A percentile compares a stretch with the other conserved stretches of the same genome.
phyloP scores from a whole-genome alignment of 2,329 filamentous ascomycete species.

The Phymatotrichopsis omnivora region DNA sequence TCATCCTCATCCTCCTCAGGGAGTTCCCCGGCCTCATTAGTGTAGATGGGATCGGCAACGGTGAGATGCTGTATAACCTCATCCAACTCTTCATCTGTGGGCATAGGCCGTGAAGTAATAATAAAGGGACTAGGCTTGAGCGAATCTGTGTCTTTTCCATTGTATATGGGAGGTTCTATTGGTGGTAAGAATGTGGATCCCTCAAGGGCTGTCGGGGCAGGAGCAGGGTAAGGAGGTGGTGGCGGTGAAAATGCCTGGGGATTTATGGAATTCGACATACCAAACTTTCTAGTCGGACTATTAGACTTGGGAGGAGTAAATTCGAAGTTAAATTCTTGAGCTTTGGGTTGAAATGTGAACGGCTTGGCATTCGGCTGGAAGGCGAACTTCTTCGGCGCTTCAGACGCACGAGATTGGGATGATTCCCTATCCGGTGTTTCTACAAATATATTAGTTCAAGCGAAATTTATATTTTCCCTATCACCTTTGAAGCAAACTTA shows the following conservation, averaged over 20 bases:
- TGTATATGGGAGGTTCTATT: constrained; percentile 6
- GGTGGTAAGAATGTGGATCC: constrained; percentile 14
- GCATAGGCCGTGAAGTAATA: constrained; percentile 24
- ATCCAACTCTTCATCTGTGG: constrained; percentile 30
- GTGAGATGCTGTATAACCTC: constrained; percentile 27
- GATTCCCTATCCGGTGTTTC: constrained; percentile 8
- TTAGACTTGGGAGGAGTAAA: constrained; percentile 20
- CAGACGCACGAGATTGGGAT: constrained; percentile 7
- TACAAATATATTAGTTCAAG: constrained; percentile 11
- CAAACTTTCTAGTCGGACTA: constrained; percentile 14
- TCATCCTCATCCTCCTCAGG: constrained; percentile 7
- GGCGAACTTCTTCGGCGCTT: constrained; percentile 1
- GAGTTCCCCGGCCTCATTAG: constrained; percentile 11
- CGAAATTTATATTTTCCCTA: too few relatives aligned
- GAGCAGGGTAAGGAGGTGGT: constrained; percentile 22
- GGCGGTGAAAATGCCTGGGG: constrained; percentile 27
- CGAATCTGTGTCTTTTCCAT: constrained; percentile 10
- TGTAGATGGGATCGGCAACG: constrained; percentile 12
- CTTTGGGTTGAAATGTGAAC: constrained; percentile 21
- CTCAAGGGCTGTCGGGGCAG: constrained; percentile 15
- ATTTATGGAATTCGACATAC: constrained; percentile 22
- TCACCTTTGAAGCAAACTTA: too few relatives aligned
- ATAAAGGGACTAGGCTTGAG: constrained; percentile 17
- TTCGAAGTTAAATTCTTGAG: constrained; percentile 30
- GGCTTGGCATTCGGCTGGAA: constrained; percentile 5